Evolutionary conservation across 805 yeast genomes (phyloP), one percentile per base, ranked within the genome.

Genomic region (Saturnispora ahearnii): DNA sequence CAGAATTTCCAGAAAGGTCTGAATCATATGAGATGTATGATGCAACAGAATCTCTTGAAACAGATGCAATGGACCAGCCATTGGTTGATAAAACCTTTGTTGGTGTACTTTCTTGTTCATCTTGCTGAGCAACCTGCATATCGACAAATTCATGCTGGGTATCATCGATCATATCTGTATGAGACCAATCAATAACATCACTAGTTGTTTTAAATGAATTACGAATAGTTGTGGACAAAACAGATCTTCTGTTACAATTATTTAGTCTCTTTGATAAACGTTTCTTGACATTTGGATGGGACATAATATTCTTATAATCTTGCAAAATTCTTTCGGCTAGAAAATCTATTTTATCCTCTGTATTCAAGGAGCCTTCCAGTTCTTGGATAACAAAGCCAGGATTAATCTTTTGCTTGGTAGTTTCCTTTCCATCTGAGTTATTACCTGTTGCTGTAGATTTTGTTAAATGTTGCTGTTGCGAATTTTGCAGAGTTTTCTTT

Each of bases 291-390:
- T 45, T 32, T 30, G 54, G 56, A 12, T 48, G 36, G n/a, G 47
- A 45, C 13, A 51, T 51, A 15, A 61, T 33, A 53, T 65, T 73
- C 57, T 81, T 84, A 44, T 82, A 74, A 60, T 85, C 90, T 55
- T 80, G 84, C 28, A 83, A 73, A 2, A 85, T 79, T 59, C 88
- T 70, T 2, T 87, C 87, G 62, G 87, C 79, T 50, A 85, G 63
- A 8, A 82, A 67, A 63, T 84, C 91, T 51, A 79, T 72, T 55
- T 79, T 74, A 11, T 58, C 59, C 8, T 52, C 47, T 3, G 49
- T 32, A 24, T 11, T 26, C 11, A 53, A 29, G 5, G 42, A 28
- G 4, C 38, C 40, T 18, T 53, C 56, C 11, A 53, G n/a, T 12
- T 37, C 32, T 32, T 41, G 30, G 18, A 48, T 54, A 18, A 48